Percentiles rank a stretch among this genome's conserved stretches.
Evolutionary conservation across 805 yeast species (phyloP).

Genomic region (Barnettozyma botsteinii): DNA sequence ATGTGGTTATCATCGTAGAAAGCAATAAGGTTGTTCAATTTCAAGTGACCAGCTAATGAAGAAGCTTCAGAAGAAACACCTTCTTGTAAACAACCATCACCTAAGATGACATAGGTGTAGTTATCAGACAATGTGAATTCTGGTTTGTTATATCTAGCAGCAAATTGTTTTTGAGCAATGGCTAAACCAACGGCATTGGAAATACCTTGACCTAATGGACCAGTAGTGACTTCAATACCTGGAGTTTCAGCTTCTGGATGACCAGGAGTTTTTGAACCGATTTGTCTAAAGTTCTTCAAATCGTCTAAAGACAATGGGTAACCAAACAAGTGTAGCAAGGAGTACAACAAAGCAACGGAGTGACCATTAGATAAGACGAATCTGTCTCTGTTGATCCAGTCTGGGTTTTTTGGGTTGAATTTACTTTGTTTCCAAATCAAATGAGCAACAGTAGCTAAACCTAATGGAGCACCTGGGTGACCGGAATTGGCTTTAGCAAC

Average conservation of each 20-base stretch:
- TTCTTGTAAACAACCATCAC: constrained; percentile 98
- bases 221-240: constrained; percentile 96
- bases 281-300: constrained; percentile 83
- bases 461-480: constrained; percentile 99
- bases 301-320: constrained; percentile 78
- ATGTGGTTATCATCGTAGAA: constrained; percentile 96
- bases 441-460: constrained; percentile 95
- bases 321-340: constrained; percentile 81
- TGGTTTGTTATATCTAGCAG: constrained; percentile 92
- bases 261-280: constrained; percentile 91
- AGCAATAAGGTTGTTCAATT: constrained; percentile 88
- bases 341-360: constrained; percentile 85
- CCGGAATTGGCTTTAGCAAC: constrained; percentile 90
- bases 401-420: constrained; percentile 86
- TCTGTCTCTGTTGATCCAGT: constrained; percentile 93
- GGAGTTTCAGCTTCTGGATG: constrained; percentile 93
- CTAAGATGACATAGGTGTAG: constrained; percentile 74
- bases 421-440: constrained; percentile 73
- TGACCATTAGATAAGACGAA: constrained; percentile 95
- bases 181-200: constrained; percentile 96
- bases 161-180: constrained; percentile 85
- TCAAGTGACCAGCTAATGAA: constrained; percentile 93
- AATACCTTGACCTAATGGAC: constrained; percentile 98
- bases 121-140: constrained; percentile 65
- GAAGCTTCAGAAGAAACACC: constrained; percentile 94